Percentiles rank a stretch among this genome's conserved stretches.
phyloP scores from a whole-genome alignment of 1,284 basidiomycete genomes.

The Tilletiopsis washingtonensis region DNA sequence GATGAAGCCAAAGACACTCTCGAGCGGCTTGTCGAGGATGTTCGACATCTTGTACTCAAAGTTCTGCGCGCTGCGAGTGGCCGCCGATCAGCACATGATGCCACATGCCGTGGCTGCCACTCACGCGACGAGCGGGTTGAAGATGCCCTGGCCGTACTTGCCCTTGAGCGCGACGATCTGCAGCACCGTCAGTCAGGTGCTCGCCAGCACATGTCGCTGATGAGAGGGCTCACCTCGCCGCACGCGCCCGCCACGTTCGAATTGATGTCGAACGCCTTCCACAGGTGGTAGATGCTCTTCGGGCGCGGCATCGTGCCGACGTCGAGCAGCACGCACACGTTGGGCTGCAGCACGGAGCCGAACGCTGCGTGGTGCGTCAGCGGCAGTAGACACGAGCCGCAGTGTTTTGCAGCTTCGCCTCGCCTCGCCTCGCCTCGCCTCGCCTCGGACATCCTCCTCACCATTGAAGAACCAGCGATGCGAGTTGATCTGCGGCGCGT shows the following conservation, averaged over 20 bases:
- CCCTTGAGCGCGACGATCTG: slow-evolving; percentile 86
- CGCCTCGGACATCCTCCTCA: background rate
- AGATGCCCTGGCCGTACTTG: slow-evolving; percentile 55
- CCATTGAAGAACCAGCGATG: slow-evolving; percentile 50
- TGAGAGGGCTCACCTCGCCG: too few species aligned
- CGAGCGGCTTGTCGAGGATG: slow-evolving; percentile 55
- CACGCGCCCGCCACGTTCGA: slow-evolving; percentile 92
- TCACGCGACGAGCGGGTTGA: slow-evolving; percentile 68
- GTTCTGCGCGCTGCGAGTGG: slow-evolving; percentile 29
- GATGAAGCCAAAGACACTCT: slow-evolving; percentile 74
- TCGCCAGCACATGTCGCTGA: background rate
- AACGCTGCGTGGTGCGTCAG: too few species aligned
- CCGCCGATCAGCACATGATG: too few species aligned
- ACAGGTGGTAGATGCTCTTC: slow-evolving; percentile 73
- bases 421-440: background rate
- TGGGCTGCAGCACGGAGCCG: slow-evolving; percentile 54
- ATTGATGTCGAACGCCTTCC: slow-evolving; percentile 95
- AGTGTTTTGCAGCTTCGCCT: background rate
- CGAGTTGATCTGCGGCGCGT: slow-evolving; percentile 21
- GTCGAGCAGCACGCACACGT: slow-evolving; percentile 87
- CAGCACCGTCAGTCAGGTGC: background rate
- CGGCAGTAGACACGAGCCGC: background rate
- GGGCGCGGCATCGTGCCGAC: slow-evolving; percentile 75
- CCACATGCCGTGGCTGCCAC: too few species aligned
- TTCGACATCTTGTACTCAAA: slow-evolving; percentile 47